Conservation (phyloP, 2,329 filamentous ascomycete species). For the Apiospora arundinis region DNA sequence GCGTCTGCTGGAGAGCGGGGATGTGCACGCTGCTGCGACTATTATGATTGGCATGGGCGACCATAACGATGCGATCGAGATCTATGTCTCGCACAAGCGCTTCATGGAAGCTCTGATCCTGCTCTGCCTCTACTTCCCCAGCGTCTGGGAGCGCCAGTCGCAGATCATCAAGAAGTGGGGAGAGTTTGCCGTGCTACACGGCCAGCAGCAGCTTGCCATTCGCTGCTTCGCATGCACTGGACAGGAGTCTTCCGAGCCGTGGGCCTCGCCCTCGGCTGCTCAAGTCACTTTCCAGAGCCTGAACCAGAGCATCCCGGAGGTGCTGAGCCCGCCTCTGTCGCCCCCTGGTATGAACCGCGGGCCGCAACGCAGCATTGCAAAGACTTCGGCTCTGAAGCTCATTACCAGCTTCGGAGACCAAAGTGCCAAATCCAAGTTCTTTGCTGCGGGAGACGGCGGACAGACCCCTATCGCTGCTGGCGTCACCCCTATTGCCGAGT, state of each 20-base stretch:
- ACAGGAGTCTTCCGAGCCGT: constrained; percentile 82
- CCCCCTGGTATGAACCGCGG: constrained; percentile 69
- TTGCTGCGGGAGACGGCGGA: constrained; percentile 60
- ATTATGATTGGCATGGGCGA: constrained; percentile 94
- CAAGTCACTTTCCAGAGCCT: constrained; percentile 64
- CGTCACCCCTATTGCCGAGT: constrained; percentile 87
- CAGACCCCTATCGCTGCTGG: constrained; percentile 80
- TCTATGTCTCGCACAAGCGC: constrained; percentile 89
- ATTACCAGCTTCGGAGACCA: constrained; percentile 85
- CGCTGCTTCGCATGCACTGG: constrained; percentile 93
- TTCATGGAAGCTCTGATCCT: constrained; percentile 94
- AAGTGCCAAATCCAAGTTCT: constrained; percentile 68
- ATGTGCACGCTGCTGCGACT: constrained; percentile 89
- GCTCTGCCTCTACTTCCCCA: constrained; percentile 80
- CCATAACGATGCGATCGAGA: constrained; percentile 91
- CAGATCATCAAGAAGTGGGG: constrained; percentile 94
- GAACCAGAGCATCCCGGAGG: constrained; percentile 61
- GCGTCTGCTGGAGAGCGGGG: constrained; percentile 84
- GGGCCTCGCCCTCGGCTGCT: constrained; percentile 81
- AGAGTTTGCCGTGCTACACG: constrained; percentile 85
- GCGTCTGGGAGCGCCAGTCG: constrained; percentile 89
- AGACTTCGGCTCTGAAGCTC: constrained; percentile 84
- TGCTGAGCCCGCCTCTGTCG: constrained; percentile 75
- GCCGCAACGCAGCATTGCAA: constrained; percentile 70
- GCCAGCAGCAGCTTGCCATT: constrained; percentile 88